Conservation (phyloP, 768 basidiomycete genomes). For the Tulasnella sp. region DNA sequence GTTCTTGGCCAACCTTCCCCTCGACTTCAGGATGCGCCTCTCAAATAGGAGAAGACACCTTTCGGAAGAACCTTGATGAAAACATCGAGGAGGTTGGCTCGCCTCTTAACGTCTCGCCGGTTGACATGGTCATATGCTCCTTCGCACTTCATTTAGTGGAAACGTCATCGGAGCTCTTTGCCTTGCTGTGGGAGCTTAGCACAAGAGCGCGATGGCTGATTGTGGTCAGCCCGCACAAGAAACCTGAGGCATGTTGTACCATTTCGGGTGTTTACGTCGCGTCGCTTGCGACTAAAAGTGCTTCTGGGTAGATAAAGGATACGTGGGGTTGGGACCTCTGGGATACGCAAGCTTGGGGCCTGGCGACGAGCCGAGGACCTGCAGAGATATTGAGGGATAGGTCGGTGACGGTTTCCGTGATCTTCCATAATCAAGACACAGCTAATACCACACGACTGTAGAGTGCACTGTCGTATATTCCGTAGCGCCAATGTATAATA, state of each 20-base stretch:
- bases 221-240: conserved; percentile 64
- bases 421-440: not conserved
- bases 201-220: conserved; percentile 53
- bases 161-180: conserved; percentile 48
- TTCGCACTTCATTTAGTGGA: conserved; percentile 64
- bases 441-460: conserved; percentile 16
- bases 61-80: not conserved
- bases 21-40: not conserved
- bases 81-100: not conserved
- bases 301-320: conserved; percentile 41
- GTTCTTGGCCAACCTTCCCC: conserved; percentile 33
- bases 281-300: not conserved
- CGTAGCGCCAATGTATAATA: conserved; percentile 30
- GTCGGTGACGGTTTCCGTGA: conserved; percentile 32
- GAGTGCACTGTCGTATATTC: conserved; percentile 46
- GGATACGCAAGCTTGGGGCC: conserved; percentile 42
- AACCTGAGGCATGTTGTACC: conserved; percentile 45
- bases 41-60: no score
- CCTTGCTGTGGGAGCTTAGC: conserved; percentile 53
- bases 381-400: conserved; percentile 35
- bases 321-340: conserved; percentile 60
- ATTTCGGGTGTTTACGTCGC: not conserved
- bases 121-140: conserved; percentile 58
- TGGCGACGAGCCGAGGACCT: conserved; percentile 19
- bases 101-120: conserved; percentile 3